Percentiles rank a stretch among this genome's conserved stretches.
Conservation (phyloP, 768 basidiomycete genomes). For the Tephrocybe sp. region DNA sequence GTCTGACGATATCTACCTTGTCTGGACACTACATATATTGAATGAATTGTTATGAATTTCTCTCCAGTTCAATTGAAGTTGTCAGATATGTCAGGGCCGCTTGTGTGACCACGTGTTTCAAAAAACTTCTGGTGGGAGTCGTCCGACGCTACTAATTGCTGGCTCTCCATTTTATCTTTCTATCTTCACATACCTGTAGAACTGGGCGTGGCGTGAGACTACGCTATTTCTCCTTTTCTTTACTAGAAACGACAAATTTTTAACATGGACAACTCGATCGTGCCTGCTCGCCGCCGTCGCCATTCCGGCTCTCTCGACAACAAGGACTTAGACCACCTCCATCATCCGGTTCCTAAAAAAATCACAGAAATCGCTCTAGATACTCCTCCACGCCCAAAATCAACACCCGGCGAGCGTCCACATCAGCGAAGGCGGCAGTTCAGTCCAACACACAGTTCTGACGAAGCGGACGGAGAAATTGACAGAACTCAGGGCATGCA, state of each 20-base stretch:
- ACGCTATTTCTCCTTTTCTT: not conserved
- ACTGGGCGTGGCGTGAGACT: not conserved
- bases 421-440: slow-evolving; percentile 46
- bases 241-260: slow-evolving; percentile 4
- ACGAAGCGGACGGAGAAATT: slow-evolving; percentile 31
- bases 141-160: not conserved
- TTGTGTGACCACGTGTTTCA: slow-evolving; percentile 10
- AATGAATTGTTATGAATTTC: slow-evolving; percentile 10
- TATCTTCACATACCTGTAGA: not conserved
- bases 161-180: not conserved
- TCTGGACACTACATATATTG: slow-evolving; percentile 9
- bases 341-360: slow-evolving; percentile 22
- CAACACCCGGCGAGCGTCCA: slow-evolving; percentile 67
- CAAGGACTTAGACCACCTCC: slow-evolving; percentile 23
- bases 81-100: not conserved
- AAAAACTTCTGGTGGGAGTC: slow-evolving; percentile 10
- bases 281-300: slow-evolving; percentile 55
- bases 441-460: slow-evolving; percentile 37
- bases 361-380: slow-evolving; percentile 28
- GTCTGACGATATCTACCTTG: slow-evolving; percentile 9
- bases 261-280: slow-evolving; percentile 25
- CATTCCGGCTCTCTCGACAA: slow-evolving; percentile 58
- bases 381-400: slow-evolving; percentile 72
- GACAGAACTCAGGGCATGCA: slow-evolving; percentile 28
- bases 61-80: not conserved